phyloP scores from a whole-genome alignment of 2,329 filamentous ascomycete species.

The Fusarium pseudonygamai region DNA sequence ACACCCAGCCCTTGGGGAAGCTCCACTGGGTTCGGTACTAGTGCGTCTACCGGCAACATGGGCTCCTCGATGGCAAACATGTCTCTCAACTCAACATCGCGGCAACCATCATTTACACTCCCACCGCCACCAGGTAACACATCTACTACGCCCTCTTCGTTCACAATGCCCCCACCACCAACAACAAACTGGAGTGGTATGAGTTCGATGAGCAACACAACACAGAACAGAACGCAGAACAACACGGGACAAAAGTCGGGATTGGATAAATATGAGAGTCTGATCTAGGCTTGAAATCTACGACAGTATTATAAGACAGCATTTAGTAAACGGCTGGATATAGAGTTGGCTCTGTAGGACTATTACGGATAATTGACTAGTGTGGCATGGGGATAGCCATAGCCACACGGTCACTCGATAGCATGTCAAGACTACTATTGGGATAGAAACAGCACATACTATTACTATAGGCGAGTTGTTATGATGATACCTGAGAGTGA shows the following conservation, averaged over 20 bases:
- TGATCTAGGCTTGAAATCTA: constrained; percentile 56
- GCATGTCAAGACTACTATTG: background rate
- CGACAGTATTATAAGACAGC: background rate
- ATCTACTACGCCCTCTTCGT: constrained; percentile 49
- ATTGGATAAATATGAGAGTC: constrained; percentile 74
- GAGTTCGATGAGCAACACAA: constrained; percentile 4
- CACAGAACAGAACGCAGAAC: constrained; percentile 20
- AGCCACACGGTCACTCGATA: background rate
- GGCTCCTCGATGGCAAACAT: constrained; percentile 58
- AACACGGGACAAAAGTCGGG: constrained; percentile 57
- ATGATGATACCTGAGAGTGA: background rate
- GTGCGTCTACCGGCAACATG: constrained; percentile 44
- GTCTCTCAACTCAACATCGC: constrained; percentile 56
- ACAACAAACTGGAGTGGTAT: constrained; percentile 41
- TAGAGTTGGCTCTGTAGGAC: constrained; percentile 11
- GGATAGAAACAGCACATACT: background rate
- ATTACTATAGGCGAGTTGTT: background rate
- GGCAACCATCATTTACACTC: constrained; percentile 64
- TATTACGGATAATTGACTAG: background rate
- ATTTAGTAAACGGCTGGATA: background rate
- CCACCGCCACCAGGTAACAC: constrained; percentile 60
- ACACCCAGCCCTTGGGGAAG: constrained; percentile 63
- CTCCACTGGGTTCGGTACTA: constrained; percentile 43
- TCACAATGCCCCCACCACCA: constrained; percentile 58
- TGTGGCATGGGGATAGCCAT: background rate